phyloP scores from a whole-genome alignment of 2,329 filamentous ascomycete species.

The Cordyceps javanica region DNA sequence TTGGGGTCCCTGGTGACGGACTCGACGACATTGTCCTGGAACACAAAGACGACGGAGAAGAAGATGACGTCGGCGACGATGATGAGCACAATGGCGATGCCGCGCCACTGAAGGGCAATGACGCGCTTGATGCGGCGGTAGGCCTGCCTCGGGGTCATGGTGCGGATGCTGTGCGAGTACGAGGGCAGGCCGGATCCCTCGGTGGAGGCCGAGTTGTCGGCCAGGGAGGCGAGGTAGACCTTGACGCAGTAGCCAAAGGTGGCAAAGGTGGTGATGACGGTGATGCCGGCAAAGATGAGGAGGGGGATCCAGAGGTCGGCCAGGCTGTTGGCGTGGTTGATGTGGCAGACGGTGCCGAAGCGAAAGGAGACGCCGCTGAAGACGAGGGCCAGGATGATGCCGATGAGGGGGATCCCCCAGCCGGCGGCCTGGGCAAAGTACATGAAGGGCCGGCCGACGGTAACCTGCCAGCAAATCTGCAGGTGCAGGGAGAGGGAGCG shows the following conservation, averaged over 20 bases:
- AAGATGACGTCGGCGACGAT: conserved; percentile 90
- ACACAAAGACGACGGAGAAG: conserved; percentile 87
- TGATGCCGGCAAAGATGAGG: conserved; percentile 67
- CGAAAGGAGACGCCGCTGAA: conserved; percentile 91
- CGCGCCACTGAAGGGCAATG: conserved; percentile 88
- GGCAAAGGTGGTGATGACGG: conserved; percentile 72
- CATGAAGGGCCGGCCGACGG: conserved; percentile 86
- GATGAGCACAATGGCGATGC: conserved; percentile 81
- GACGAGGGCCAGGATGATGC: conserved; percentile 68
- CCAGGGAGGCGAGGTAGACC: conserved; percentile 81
- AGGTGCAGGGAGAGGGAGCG: conserved; percentile 88
- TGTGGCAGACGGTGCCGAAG: conserved; percentile 86
- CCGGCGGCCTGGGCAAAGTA: conserved; percentile 72
- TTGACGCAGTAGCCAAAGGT: conserved; percentile 93
- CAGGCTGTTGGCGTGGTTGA: conserved; percentile 82
- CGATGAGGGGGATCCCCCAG: conserved; percentile 76
- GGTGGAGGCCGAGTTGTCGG: conserved; percentile 64
- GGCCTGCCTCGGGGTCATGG: conserved; percentile 76
- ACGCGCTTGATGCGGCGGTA: conserved; percentile 83
- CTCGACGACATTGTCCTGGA: conserved; percentile 68
- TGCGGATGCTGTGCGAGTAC: conserved; percentile 68
- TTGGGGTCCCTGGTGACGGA: conserved; percentile 47
- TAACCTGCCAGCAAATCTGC: conserved; percentile 95
- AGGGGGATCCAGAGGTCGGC: conserved; percentile 87
- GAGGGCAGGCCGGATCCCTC: conserved; percentile 63